These are phyloP conservation scores for Beauveria medogensis DNA, from an alignment of 2,329 filamentous ascomycete species.

Conservation along the genomic window DNA sequence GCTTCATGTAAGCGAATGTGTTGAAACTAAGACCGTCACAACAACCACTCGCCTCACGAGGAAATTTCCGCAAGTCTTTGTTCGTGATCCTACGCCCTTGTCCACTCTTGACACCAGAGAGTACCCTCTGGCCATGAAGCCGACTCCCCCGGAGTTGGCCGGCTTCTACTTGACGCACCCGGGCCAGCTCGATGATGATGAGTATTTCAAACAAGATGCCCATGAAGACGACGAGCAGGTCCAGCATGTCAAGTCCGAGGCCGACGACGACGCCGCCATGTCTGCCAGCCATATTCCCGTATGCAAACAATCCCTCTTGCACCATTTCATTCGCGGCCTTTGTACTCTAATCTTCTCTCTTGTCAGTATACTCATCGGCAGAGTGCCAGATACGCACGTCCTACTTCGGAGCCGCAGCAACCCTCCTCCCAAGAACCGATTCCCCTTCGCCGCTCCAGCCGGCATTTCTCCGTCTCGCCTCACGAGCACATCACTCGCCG, in stretches of 20 bases:
- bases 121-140: constrained; percentile 77
- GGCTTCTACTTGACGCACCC: constrained; percentile 51
- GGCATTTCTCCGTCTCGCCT: constrained; percentile 26
- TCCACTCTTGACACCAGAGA: constrained; percentile 74
- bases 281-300: neutral
- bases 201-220: constrained; percentile 4
- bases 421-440: neutral
- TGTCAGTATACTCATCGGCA: neutral
- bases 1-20: constrained; percentile 55
- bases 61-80: constrained; percentile 76
- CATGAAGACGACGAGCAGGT: constrained; percentile 20
- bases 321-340: neutral
- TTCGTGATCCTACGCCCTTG: constrained; percentile 64
- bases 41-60: constrained; percentile 85
- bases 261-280: constrained; percentile 4
- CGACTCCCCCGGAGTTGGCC: constrained; percentile 71
- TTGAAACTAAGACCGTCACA: constrained; percentile 67
- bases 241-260: constrained; percentile 13
- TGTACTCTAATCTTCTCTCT: neutral
- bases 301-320: neutral
- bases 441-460: constrained; percentile 19
- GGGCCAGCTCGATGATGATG: neutral
- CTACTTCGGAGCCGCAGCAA: neutral
- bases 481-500: constrained; percentile 25
- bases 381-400: neutral